Evolutionary conservation across 202 grass and related monocot species (phyloP), one percentile per base, ranked within the genome.

Genomic region (Zizania palustris): DNA sequence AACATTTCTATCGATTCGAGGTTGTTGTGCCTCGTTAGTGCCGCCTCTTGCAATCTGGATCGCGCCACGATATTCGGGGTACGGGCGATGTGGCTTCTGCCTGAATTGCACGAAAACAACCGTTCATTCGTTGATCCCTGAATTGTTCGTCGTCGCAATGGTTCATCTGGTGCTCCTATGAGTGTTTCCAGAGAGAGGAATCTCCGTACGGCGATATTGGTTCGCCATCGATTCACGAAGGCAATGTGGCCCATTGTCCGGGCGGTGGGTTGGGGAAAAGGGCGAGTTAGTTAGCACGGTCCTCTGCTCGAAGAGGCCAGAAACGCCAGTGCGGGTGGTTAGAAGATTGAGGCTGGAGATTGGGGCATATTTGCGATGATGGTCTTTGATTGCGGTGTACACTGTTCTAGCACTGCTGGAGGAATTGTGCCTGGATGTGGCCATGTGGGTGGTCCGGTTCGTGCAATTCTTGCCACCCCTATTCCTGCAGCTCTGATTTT

Each of bases 261-360:
- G 63, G 58, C 20, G 64, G 64, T 84, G 67, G n/a, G 86, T 71
- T 88, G 71, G 58, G 65, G 36, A 71, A 75, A 83, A 74, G 75
- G 65, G 46, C 39, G 48, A 80, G 40, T 76, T 73, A 15, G 66
- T 87, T 78, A 72, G 67, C 59, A 61, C 53, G 14, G 81, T 72
- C 71, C 60, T 61, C 45, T 34, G 59, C n/a, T 59, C 4, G 5
- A 44, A 76, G 16, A 19, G 6, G 76, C 42, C 71, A 81, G 84
- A 80, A 16, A 4, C 40, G n/a, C 28, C 38, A 36, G 7, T 11
- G 21, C n/a, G 66, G n/a, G 76, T 84, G 59, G 86, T 80, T 88
- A 72, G 36, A 35, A 66, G 59, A 55, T 55, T 55, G 19, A 55
- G 51, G 51, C 3, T 60, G 77, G 58, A 80, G 72, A 88, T 76